phyloP scores from a whole-genome alignment of 768 basidiomycete species.

The Leccinum subgranulosum region DNA sequence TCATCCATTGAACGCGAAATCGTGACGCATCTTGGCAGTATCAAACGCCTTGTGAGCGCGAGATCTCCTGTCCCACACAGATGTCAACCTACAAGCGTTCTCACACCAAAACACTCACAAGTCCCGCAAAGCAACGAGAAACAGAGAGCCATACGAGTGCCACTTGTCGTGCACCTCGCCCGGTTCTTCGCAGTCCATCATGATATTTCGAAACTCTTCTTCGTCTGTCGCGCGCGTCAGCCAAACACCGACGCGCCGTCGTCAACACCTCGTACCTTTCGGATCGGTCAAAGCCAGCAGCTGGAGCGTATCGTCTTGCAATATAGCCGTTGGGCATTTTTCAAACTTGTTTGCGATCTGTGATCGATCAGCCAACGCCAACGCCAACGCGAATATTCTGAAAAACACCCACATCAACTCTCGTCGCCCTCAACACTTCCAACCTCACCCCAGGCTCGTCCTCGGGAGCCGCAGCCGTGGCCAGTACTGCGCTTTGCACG shows the following conservation, averaged over 20 bases:
- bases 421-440: conserved; percentile 16
- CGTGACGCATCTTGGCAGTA: conserved; percentile 26
- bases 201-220: conserved; percentile 5
- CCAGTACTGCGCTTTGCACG: not conserved
- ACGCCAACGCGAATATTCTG: not conserved
- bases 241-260: not conserved
- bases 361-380: not conserved
- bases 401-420: conserved; percentile 16
- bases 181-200: conserved; percentile 19
- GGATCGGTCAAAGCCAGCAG: conserved; percentile 19
- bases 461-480: not conserved
- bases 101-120: conserved; percentile 11
- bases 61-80: not conserved
- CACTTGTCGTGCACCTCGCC: conserved; percentile 16
- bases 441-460: conserved; percentile 15
- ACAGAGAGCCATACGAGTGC: conserved; percentile 15
- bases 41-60: conserved; percentile 15
- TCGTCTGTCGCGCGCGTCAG: conserved; percentile 12
- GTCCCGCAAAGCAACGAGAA: conserved; percentile 16
- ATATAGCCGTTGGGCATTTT: conserved; percentile 6
- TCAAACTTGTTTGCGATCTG: conserved; percentile 15
- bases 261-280: conserved; percentile 8
- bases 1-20: conserved; percentile 32
- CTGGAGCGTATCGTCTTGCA: conserved; percentile 27
- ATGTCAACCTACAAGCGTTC: not conserved